phyloP scores from a whole-genome alignment of 2,329 filamentous ascomycete species.

The Plenodomus biglobosus region DNA sequence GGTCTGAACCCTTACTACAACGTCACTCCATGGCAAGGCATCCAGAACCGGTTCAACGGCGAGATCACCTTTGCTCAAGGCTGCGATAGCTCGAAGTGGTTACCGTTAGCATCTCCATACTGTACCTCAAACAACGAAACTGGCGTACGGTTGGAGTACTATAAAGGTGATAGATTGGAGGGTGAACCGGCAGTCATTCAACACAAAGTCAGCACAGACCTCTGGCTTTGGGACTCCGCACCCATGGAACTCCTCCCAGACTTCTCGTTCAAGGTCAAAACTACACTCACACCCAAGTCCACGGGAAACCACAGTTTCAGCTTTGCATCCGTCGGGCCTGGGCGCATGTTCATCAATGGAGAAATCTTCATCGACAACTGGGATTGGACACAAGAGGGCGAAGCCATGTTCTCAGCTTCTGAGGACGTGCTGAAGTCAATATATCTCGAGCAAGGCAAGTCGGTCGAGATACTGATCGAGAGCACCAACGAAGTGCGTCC shows the following conservation, averaged over 20 bases:
- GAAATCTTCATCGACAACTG: constrained; percentile 64
- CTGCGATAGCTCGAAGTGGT: constrained; percentile 66
- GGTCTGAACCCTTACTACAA: constrained; percentile 70
- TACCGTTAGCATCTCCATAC: constrained; percentile 62
- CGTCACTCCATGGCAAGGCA: constrained; percentile 65
- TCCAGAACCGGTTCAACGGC: constrained; percentile 56
- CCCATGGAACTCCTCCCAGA: constrained; percentile 62
- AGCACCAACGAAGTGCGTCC: constrained; percentile 68
- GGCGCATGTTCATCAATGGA: constrained; percentile 62
- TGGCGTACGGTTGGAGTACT: constrained; percentile 67
- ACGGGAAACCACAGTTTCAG: constrained; percentile 67
- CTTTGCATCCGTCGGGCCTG: constrained; percentile 68
- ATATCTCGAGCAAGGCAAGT: constrained; percentile 60
- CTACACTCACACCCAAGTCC: constrained; percentile 59
- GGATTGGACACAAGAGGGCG: constrained; percentile 69
- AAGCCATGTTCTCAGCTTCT: constrained; percentile 71
- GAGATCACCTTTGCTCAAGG: constrained; percentile 63
- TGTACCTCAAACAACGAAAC: constrained; percentile 60
- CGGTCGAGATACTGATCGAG: constrained; percentile 64
- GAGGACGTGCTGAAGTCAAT: constrained; percentile 64
- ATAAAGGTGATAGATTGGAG: constrained; percentile 63
- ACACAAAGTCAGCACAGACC: constrained; percentile 63
- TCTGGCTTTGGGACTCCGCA: constrained; percentile 71
- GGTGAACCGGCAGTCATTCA: constrained; percentile 60
- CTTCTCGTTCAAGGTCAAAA: constrained; percentile 66